Base-by-base conservation (phyloP, 1,139 yeast species). In the Zygoascus hellenicus region DNA sequence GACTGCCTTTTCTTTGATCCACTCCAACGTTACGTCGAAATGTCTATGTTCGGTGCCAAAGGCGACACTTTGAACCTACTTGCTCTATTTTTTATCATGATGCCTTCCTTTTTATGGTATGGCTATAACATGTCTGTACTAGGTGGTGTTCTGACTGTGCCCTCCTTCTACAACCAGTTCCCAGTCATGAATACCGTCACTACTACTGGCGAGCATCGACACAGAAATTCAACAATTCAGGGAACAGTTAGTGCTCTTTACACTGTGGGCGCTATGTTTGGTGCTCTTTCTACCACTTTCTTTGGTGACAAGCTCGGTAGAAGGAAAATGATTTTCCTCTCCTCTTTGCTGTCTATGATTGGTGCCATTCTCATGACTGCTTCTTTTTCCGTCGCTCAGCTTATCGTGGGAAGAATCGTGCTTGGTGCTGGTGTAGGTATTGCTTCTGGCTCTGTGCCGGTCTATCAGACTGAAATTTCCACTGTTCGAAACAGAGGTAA, bases 241-340 rank as follows among this genome's bases (percentile, higher is more conserved):
- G 65, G 65, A 15, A 51, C 62, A 5, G 57, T 57, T 7, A 56
- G 57, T 16, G 60, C 90, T 14, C 71, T 81, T 42, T 81, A 84
- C 60, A 81, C 83, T 58, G 67, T 82, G 42, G 89, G 90, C 22
- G 83, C 90, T 59, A 84, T 83, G 39, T 52, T 78, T 48, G 94
- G 95, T 49, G 88, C 90, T 26, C 64, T 84, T 28, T 59, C 76
- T n/a, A 68, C 83, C 16, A 74, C 81, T 28, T 69, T 76, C 56
- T 64, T 69, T 54, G 92, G 90, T 63, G 88, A 82, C 51, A 64
- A 54, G 45, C 60, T 72, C 36, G 94, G 94, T 51, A 80, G 94
- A 70, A 75, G 83, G 62, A 78, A 79, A 17, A 66, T 80, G 54
- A 77, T 84, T 53, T 67, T 80, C 38, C 42, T 67, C 31, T 90